A percentile compares a stretch with the other conserved stretches of the same genome.
Evolutionary conservation across 768 basidiomycete species (phyloP).

Genomic region (Strobilomyces echinocephalus): DNA sequence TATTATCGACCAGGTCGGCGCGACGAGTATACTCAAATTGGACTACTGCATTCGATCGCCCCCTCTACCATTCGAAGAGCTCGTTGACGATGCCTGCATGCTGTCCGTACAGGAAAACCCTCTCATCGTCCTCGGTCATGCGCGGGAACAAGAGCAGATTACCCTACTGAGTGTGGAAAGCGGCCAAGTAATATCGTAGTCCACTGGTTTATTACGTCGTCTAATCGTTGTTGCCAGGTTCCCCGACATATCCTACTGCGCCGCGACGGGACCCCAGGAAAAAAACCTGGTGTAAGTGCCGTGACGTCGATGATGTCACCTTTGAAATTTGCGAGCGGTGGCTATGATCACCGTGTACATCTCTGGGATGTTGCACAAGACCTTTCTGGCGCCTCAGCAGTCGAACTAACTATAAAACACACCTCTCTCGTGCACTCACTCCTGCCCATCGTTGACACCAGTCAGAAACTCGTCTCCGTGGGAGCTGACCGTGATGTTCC

Average conservation of each 20-base stretch:
- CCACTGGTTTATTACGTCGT: not conserved
- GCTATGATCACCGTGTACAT: constrained; percentile 45
- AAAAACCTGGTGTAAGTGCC: constrained; percentile 40
- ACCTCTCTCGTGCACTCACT: constrained; percentile 41
- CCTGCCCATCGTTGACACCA: constrained; percentile 40
- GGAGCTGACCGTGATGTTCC: constrained; percentile 46
- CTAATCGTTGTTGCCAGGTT: constrained; percentile 10
- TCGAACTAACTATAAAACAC: constrained; percentile 39
- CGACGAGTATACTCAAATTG: constrained; percentile 18
- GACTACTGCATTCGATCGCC: constrained; percentile 19
- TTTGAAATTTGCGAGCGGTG: constrained; percentile 44
- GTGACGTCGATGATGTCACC: constrained; percentile 39
- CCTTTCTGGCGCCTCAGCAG: constrained; percentile 28
- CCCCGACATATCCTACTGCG: constrained; percentile 9
- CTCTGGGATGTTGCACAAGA: constrained; percentile 41
- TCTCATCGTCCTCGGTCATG: constrained; percentile 36
- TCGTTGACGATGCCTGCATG: constrained; percentile 42
- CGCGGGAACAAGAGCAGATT: constrained; percentile 34
- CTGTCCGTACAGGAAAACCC: constrained; percentile 23
- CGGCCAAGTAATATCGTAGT: constrained; percentile 21
- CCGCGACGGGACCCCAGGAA: constrained; percentile 32
- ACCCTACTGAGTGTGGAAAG: constrained; percentile 18
- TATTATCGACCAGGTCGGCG: constrained; percentile 27
- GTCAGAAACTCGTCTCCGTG: constrained; percentile 43
- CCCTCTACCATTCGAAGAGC: constrained; percentile 23